Percentiles rank a stretch among this genome's conserved stretches.
Evolutionary conservation across 306 rosid genomes (phyloP).

Genomic region (Vigna unguiculata): DNA sequence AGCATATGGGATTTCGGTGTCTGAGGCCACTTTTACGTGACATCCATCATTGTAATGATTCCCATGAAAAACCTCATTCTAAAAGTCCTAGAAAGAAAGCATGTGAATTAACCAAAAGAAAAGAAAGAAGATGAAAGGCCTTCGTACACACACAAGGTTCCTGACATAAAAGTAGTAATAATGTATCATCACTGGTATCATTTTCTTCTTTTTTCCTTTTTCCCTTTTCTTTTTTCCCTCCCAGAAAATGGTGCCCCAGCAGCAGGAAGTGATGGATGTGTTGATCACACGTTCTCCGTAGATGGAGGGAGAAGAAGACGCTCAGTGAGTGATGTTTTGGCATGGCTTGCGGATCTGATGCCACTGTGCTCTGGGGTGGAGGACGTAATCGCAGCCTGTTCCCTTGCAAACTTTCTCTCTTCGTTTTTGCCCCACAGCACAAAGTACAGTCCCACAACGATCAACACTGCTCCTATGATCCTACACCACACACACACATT

Average conservation of each 20-base stretch:
- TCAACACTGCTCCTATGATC: conserved; percentile 91
- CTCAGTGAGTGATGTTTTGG: conserved; percentile 71
- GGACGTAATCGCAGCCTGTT: conserved; percentile 56
- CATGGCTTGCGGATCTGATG: conserved; percentile 60
- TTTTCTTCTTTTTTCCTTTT: not conserved
- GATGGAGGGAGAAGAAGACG: conserved; percentile 92
- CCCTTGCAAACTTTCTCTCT: conserved; percentile 79
- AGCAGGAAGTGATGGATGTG: conserved; percentile 41
- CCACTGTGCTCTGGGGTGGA: conserved; percentile 62
- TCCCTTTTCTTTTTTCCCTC: not conserved
- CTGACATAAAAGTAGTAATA: conserved; percentile 58
- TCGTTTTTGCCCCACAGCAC: conserved; percentile 94
- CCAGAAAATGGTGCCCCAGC: conserved; percentile 40
- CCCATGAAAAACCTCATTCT: conserved; percentile 48
- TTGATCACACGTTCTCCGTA: conserved; percentile 76
- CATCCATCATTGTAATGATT: conserved; percentile 58
- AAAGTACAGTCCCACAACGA: conserved; percentile 78
- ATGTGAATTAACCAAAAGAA: conserved; percentile 42
- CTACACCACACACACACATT: conserved; percentile 56
- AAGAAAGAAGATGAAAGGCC: conserved; percentile 24
- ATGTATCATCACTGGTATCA: conserved; percentile 39
- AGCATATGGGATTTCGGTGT: conserved; percentile 56
- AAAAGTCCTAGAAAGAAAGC: conserved; percentile 56
- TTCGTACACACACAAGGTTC: conserved; percentile 68
- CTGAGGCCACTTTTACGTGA: conserved; percentile 51